Evolutionary conservation across 108 stramenopile species (phyloP).

Genomic region (Aureococcus anophagefferens): DNA sequence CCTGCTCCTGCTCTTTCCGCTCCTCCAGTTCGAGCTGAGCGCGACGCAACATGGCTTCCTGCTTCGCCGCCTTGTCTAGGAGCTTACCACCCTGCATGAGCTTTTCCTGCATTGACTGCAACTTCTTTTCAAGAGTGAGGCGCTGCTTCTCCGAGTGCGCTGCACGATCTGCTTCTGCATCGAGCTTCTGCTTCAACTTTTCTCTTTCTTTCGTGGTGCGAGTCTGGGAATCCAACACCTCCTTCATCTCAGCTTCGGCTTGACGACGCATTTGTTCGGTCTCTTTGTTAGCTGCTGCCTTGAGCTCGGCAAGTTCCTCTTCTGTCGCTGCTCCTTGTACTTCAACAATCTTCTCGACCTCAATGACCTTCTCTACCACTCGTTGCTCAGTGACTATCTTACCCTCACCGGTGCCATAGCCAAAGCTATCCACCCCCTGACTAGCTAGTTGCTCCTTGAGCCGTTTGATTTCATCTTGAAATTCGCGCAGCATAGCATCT

Average conservation of each 20-base stretch:
- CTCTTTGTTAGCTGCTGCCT: neutral
- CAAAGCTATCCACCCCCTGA: too few relatives aligned
- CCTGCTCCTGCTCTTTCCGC: constrained; percentile 50
- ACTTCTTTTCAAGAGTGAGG: constrained; percentile 47
- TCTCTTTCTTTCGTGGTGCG: constrained; percentile 46
- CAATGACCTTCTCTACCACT: neutral
- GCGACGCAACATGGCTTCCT: constrained; percentile 65
- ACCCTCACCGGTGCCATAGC: too few relatives aligned
- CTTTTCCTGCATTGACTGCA: constrained; percentile 71
- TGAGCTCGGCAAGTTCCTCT: neutral
- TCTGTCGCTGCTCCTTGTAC: neutral
- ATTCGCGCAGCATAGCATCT: constrained; percentile 84
- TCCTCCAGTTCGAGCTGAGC: constrained; percentile 65
- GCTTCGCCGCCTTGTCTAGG: constrained; percentile 69
- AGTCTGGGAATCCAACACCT: constrained; percentile 25
- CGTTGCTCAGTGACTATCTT: neutral
- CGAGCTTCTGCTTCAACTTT: constrained; percentile 51
- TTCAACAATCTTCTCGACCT: neutral
- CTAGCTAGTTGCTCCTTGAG: neutral
- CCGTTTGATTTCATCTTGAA: constrained; percentile 55
- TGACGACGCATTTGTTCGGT: neutral
- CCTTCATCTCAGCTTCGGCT: constrained; percentile 36
- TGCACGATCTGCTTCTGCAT: constrained; percentile 53
- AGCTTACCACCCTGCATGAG: constrained; percentile 70
- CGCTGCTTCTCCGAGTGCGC: constrained; percentile 54